Evolutionary conservation across 2,329 filamentous ascomycete species (phyloP), one percentile per base, ranked within the genome.

Genomic region (Canariomyces notabilis): DNA sequence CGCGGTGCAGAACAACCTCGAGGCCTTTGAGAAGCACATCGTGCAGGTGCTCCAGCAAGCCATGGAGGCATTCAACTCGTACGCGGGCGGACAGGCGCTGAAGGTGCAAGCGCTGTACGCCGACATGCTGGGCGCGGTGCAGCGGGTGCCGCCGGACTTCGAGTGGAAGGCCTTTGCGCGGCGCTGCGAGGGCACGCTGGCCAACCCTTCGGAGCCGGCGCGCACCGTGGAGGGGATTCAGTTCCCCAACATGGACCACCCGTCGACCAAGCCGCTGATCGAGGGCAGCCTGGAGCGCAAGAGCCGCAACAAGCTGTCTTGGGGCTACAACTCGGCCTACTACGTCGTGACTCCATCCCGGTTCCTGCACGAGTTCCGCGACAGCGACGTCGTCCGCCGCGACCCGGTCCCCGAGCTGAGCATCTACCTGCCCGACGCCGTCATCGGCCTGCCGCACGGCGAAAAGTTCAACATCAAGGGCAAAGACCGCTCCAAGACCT

Each of bases 351-450:
- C 89, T 0, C 86, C 89, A 0, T 79, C 87, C 47, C 89, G 87
- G 61, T 98, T 85, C 69, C 71, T 98, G 48, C 93, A 98, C 70
- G 90, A 96, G 67, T 98, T 95, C 76, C 95, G 95, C 70, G 89
- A 94, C 61, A 85, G 87, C 62, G 91, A 97, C 60, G 77, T 82
- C 60, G 57, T 76, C 42, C 74, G 76, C 38, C 69, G 80, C 59
- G 88, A 95, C 51, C 88, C 89, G 8, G 75, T 78, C 46, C 91
- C 93, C 0, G 91, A 98, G 64, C 73, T 93, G 33, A 93, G 87
- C 12, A 80, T 98, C 56, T 97, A 91, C 67, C 81, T 98, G 1
- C 90, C 93, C 9, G 93, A 98, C 58, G 94, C 91, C 58, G 68
- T 83, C 37, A 79, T 97, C 47, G 88, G 89, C 48, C 61, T 69